These are phyloP conservation scores for Fusarium humuli DNA, from an alignment of 2,329 filamentous ascomycete species.

Conservation along the genomic window DNA sequence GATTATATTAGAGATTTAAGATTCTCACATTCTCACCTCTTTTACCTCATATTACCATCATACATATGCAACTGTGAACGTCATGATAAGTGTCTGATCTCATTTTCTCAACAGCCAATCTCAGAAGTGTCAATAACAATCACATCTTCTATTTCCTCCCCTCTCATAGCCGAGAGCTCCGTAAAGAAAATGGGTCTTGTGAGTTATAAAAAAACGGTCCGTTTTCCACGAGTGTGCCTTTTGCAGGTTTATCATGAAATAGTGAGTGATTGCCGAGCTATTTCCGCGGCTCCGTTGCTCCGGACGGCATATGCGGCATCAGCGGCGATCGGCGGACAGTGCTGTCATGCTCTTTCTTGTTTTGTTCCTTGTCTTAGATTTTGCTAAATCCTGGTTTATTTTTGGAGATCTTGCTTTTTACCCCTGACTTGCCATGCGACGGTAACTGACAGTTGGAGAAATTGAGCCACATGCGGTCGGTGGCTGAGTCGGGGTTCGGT, in stretches of 20 bases:
- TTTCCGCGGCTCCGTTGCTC: slow-evolving; percentile 40
- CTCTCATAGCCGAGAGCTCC: slow-evolving; percentile 15
- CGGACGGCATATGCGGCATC: slow-evolving; percentile 28
- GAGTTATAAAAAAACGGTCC: slow-evolving; percentile 5
- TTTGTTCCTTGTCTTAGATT: background rate
- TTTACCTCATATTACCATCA: background rate
- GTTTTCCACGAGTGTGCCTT: background rate
- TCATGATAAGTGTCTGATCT: slow-evolving; percentile 14
- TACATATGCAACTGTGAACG: slow-evolving; percentile 2
- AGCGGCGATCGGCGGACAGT: slow-evolving; percentile 33
- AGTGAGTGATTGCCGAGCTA: slow-evolving; percentile 38
- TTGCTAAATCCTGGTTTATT: background rate
- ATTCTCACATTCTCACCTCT: slow-evolving; percentile 13
- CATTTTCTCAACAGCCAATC: slow-evolving; percentile 19
- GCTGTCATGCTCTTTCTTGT: background rate
- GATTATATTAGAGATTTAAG: slow-evolving; percentile 22
- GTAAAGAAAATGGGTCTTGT: background rate
- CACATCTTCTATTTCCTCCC: background rate
- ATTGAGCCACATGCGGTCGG: slow-evolving; percentile 23
- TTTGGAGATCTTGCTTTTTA: slow-evolving; percentile 18
- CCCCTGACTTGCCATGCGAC: slow-evolving; percentile 16
- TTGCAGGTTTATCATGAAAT: slow-evolving; percentile 1
- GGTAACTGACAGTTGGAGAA: slow-evolving; percentile 21
- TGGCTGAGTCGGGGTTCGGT: slow-evolving; percentile 19
- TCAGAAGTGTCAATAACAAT: slow-evolving; percentile 16